Percentiles rank a stretch among this genome's conserved stretches.
phyloP scores from a whole-genome alignment of 1,284 basidiomycete genomes.

The Wallemia ichthyophaga region DNA sequence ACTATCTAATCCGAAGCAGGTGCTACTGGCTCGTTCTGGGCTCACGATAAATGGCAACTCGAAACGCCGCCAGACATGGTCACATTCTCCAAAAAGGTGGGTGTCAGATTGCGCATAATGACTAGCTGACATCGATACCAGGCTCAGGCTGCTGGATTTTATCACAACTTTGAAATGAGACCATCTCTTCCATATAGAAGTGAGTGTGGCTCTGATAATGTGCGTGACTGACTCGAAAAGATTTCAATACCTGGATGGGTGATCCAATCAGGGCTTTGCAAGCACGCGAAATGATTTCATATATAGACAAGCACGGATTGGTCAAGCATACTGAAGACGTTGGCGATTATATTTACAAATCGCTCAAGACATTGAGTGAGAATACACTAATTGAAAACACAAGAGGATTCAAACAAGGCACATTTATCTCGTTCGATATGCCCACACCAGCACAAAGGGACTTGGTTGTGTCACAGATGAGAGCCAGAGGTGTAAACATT shows the following conservation, averaged over 20 bases:
- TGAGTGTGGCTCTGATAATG: slow-evolving; percentile 8
- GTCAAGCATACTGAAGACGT: slow-evolving; percentile 15
- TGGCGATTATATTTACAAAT: slow-evolving; percentile 15
- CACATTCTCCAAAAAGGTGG: slow-evolving; percentile 24
- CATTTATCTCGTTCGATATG: slow-evolving; percentile 23
- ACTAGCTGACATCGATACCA: neutral
- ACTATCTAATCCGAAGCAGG: slow-evolving; percentile 4
- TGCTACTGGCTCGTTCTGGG: slow-evolving; percentile 26
- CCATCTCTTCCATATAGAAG: slow-evolving; percentile 21
- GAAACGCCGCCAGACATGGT: slow-evolving; percentile 21
- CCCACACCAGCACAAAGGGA: slow-evolving; percentile 16
- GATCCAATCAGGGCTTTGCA: slow-evolving; percentile 23
- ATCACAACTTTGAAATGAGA: slow-evolving; percentile 21
- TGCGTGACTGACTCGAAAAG: slow-evolving; percentile 2
- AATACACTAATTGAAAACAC: slow-evolving; percentile 14
- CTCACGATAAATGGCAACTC: slow-evolving; percentile 24
- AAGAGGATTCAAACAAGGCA: slow-evolving; percentile 20
- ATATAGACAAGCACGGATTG: slow-evolving; percentile 18
- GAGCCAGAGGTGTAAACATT: slow-evolving; percentile 18
- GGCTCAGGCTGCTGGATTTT: slow-evolving; percentile 17
- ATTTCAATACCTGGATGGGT: slow-evolving; percentile 16
- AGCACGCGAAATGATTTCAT: slow-evolving; percentile 20
- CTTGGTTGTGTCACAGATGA: slow-evolving; percentile 18
- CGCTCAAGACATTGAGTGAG: slow-evolving; percentile 12
- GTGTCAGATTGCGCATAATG: slow-evolving; percentile 6